Evolutionary conservation across 345 rosid species (phyloP), one percentile per base, ranked within the genome.

Genomic region (Hibiscus syriacus): DNA sequence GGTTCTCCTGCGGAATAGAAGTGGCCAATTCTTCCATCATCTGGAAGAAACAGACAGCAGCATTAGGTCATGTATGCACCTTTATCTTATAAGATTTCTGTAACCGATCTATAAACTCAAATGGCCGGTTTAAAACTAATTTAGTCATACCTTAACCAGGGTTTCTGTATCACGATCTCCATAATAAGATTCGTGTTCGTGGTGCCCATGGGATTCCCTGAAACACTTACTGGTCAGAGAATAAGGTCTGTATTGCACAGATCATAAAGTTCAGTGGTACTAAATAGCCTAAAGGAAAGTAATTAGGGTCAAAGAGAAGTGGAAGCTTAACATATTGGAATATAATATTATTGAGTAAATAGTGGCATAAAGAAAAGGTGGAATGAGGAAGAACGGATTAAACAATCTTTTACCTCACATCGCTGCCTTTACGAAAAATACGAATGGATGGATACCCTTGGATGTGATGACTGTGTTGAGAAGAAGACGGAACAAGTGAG

Each of bases 361-460:
- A n/a, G n/a, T n/a, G n/a, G n/a, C n/a, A n/a, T n/a, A n/a, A n/a
- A n/a, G n/a, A n/a, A n/a, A n/a, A n/a, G n/a, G n/a, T n/a, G n/a
- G n/a, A n/a, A n/a, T n/a, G n/a, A n/a, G n/a, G n/a, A n/a, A n/a
- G n/a, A n/a, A n/a, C n/a, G n/a, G n/a, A n/a, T n/a, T n/a, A n/a
- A n/a, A n/a, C n/a, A n/a, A n/a, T 30, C 25, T 38, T 69, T 85
- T 75, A 92, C 99, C 76, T 87, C 64, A 88, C 20, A 86, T 95
- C 96, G 71, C 83, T 90, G 74, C 99, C 99, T 83, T 87, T 92
- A 59, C 92, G 98, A 75, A 95, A 95, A 77, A 95, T 92, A 73
- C 99, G 92, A 82, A 95, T 88, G 20, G 99, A 92, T 64, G 98
- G 99, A 81, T 92, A 95, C 43, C 91, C 99, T 79, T 95, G 99